Conservation (phyloP, 306 rosid genomes). For the Psophocarpus tetragonolobus region DNA sequence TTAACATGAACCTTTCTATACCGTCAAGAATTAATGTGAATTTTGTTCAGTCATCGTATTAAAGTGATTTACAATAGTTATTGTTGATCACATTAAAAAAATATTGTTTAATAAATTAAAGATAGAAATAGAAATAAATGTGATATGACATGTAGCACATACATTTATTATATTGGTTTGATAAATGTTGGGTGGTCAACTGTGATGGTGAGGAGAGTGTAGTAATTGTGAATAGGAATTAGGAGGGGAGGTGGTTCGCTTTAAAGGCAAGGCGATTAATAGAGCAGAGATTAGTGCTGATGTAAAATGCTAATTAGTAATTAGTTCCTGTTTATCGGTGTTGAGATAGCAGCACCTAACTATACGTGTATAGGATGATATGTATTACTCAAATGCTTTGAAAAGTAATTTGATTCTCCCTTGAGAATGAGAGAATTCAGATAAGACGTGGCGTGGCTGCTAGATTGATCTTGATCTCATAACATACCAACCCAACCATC, state of each 20-base stretch:
- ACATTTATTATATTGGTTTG: background rate
- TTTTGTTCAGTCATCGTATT: too few relatives aligned
- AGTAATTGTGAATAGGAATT: background rate
- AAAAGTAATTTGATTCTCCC: background rate
- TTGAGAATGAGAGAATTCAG: too few relatives aligned
- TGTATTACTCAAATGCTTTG: background rate
- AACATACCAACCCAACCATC: slow-evolving; percentile 34
- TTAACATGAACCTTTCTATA: too few relatives aligned
- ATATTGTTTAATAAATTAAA: too few relatives aligned
- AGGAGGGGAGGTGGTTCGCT: background rate
- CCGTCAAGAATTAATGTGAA: too few relatives aligned
- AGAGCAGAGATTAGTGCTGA: background rate
- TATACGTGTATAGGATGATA: background rate
- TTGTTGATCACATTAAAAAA: too few relatives aligned
- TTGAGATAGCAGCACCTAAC: slow-evolving; percentile 4
- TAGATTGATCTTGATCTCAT: background rate
- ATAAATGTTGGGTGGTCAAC: background rate
- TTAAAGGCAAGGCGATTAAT: slow-evolving; percentile 32
- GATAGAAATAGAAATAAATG: background rate
- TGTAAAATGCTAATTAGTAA: too few relatives aligned
- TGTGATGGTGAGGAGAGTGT: background rate
- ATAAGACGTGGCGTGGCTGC: background rate
- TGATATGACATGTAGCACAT: too few relatives aligned
- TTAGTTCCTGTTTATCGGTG: background rate
- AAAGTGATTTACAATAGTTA: too few relatives aligned